phyloP scores from a whole-genome alignment of 176 grass and related monocot species.

The Leersia perrieri region DNA sequence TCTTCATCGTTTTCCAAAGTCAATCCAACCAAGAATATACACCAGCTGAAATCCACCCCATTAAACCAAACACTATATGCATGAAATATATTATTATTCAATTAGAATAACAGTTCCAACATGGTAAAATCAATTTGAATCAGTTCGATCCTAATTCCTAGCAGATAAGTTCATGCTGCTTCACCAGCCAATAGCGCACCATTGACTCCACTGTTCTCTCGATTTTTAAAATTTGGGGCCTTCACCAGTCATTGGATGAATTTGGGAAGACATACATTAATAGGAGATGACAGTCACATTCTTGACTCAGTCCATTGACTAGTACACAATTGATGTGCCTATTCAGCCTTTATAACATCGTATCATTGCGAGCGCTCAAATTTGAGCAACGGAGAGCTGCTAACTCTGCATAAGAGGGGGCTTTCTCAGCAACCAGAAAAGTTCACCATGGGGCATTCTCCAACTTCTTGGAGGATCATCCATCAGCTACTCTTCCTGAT shows the following conservation, averaged over 20 bases:
- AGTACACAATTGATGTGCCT: no score
- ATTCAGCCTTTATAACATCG: no score
- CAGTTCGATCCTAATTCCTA: not conserved
- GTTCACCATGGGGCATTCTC: no score
- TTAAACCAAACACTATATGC: not conserved
- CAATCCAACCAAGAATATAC: not conserved
- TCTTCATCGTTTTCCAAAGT: not conserved
- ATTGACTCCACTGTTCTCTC: not conserved
- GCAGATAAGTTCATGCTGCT: not conserved
- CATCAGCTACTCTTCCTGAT: not conserved
- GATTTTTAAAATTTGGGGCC: not conserved
- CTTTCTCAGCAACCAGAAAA: no score
- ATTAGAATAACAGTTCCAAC: no score
- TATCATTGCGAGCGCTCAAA: no score
- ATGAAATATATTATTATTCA: not conserved
- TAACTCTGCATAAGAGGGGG: no score
- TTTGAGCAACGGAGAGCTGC: no score
- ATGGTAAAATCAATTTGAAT: not conserved
- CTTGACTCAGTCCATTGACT: not conserved
- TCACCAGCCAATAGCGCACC: not conserved
- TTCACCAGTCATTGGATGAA: not conserved
- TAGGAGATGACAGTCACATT: not conserved
- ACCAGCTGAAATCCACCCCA: not conserved
- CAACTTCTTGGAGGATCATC: no score
- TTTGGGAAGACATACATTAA: not conserved